Evolutionary conservation across 441 rosid genomes (phyloP).

Genomic region (Gossypium schwendimanii): DNA sequence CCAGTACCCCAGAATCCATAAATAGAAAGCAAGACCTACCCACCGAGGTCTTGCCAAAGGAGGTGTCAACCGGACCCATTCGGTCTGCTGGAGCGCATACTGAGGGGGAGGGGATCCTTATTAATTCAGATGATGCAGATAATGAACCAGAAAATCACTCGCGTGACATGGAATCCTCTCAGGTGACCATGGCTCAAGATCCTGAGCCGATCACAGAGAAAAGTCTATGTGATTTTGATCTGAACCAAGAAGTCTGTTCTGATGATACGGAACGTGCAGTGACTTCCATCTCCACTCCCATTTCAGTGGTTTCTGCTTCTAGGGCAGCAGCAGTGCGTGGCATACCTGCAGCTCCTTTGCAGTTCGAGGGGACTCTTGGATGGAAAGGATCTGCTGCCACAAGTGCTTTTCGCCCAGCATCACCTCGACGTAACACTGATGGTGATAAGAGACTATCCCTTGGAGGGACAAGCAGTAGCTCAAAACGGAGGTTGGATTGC

Average conservation of each 20-base stretch:
- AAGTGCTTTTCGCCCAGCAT: slow-evolving; percentile 70
- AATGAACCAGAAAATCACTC: slow-evolving; percentile 33
- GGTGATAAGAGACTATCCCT: slow-evolving; percentile 25
- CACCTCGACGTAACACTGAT: slow-evolving; percentile 49
- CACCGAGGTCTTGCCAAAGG: slow-evolving; percentile 29
- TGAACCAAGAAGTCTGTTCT: slow-evolving; percentile 71
- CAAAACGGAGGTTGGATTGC: slow-evolving; percentile 41
- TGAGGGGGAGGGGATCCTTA: slow-evolving; percentile 26
- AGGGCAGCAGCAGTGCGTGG: slow-evolving; percentile 48
- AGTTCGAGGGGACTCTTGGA: slow-evolving; percentile 64
- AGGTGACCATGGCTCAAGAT: slow-evolving; percentile 51
- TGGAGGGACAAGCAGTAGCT: slow-evolving; percentile 36
- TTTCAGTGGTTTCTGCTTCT: slow-evolving; percentile 61
- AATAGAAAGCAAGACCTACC: slow-evolving; percentile 27
- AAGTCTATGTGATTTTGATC: slow-evolving; percentile 63
- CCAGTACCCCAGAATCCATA: slow-evolving; percentile 43
- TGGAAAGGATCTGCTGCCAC: slow-evolving; percentile 76
- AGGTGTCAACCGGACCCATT: slow-evolving; percentile 35
- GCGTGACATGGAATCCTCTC: slow-evolving; percentile 54
- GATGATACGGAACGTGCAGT: slow-evolving; percentile 61
- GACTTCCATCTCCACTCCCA: slow-evolving; percentile 36
- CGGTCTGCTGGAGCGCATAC: slow-evolving; percentile 32
- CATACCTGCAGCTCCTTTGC: slow-evolving; percentile 56
- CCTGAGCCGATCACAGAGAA: slow-evolving; percentile 44
- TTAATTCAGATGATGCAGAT: slow-evolving; percentile 30